Percentiles rank a stretch among this genome's conserved stretches.
phyloP scores from a whole-genome alignment of 2,329 filamentous ascomycete species.

The Monosporascus cannonballus region DNA sequence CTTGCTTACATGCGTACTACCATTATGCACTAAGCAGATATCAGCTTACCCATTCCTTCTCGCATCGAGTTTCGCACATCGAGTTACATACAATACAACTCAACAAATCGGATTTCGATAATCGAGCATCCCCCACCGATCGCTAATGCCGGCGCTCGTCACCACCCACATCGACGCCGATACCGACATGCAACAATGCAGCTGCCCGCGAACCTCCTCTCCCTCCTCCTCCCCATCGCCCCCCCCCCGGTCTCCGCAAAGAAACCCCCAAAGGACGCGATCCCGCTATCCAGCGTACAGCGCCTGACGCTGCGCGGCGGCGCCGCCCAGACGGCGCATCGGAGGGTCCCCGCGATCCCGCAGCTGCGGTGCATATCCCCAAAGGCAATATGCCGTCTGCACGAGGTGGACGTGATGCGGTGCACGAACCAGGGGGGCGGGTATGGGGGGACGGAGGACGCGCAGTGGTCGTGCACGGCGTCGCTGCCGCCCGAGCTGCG shows the following conservation, averaged over 20 bases:
- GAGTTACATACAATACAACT: not conserved
- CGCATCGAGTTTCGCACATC: too few relatives aligned
- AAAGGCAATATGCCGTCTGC: slow-evolving; percentile 57
- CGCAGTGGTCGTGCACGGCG: slow-evolving; percentile 84
- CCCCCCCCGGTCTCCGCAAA: slow-evolving; percentile 19
- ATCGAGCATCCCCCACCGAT: too few relatives aligned
- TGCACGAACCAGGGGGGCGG: slow-evolving; percentile 81
- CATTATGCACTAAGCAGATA: too few relatives aligned
- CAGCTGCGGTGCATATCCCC: slow-evolving; percentile 73
- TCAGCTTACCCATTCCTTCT: too few relatives aligned
- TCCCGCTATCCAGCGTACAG: slow-evolving; percentile 59
- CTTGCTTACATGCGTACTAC: too few relatives aligned
- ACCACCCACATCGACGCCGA: not conserved
- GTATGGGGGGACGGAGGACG: slow-evolving; percentile 68
- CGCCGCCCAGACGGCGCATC: slow-evolving; percentile 61
- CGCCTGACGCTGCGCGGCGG: slow-evolving; percentile 69
- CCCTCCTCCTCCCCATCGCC: slow-evolving; percentile 16
- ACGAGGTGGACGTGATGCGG: slow-evolving; percentile 75
- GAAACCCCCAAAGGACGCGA: slow-evolving; percentile 42
- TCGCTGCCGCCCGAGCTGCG: slow-evolving; percentile 54
- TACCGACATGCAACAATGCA: slow-evolving; percentile 9
- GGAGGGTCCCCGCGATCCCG: slow-evolving; percentile 69
- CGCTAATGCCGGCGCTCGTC: too few relatives aligned
- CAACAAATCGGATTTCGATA: not conserved
- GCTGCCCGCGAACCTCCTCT: not conserved